Evolutionary conservation across 345 rosid genomes (phyloP), one percentile per base, ranked within the genome.

Genomic region (Ceriops tagal): DNA sequence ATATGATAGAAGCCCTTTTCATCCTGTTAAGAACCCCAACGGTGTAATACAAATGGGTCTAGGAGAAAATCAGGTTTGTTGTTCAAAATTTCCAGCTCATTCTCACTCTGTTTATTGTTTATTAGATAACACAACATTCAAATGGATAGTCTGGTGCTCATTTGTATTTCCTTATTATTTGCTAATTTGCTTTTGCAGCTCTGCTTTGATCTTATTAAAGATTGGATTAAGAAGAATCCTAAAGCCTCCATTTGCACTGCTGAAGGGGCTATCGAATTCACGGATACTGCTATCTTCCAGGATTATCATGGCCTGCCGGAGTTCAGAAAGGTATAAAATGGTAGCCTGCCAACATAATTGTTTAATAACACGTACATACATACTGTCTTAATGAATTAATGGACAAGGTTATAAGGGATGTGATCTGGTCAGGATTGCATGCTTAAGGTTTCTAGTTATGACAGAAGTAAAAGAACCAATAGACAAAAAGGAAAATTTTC

Each of bases 41-140:
- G 98, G 98, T 0, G 81, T 92, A 30, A 90, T 92, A 71, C 98
- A 92, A 73, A 87, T 92, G 92, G 98, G 98, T 43, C 89, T 92
- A 15, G 87, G 96, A 0, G 96, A 92, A 72, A 92, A 92, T 79
- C 96, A 79, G 92, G 98, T 92, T 71, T 27, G 9, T 20, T 18
- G 9, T 24, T n/a, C 11, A 39, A 39, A 28, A 27, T 13, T 11
- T 30, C 30, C 15, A 7, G 31, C 43, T 59, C 63, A 21, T 27
- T 58, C 31, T 27, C 28, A 21, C 18, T 26, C 9, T 22, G 61
- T 58, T 58, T 22, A 13, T 18, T 59, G 63, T 13, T 32, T 27
- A 34, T 28, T 16, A n/a, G 19, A 11, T 30, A 6, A 27, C 18
- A 27, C 21, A 28, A 5, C n/a, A 1, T 4, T 30, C 0, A 19